Conservation (phyloP, 2,329 filamentous ascomycete genomes). For the Lojkania enalia region DNA sequence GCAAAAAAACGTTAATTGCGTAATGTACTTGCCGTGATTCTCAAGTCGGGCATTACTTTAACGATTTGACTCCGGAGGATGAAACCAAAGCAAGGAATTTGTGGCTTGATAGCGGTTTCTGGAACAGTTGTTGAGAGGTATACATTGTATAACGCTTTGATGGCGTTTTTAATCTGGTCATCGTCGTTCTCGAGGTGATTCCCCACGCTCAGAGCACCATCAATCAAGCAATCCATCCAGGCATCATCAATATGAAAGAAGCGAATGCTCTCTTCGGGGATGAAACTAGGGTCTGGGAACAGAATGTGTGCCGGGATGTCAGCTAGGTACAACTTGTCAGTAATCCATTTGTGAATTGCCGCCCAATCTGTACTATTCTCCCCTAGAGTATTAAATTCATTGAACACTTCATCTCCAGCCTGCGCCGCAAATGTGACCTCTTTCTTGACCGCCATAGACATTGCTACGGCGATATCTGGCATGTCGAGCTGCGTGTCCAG, state of each 20-base stretch:
- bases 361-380: conserved; percentile 42
- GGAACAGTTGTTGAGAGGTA: conserved; percentile 27
- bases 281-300: conserved; percentile 42
- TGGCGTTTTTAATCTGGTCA: conserved; percentile 34
- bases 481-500: background rate
- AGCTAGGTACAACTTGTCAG: conserved; percentile 43
- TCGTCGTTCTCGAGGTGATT: conserved; percentile 35
- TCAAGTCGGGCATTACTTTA: conserved; percentile 1
- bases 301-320: conserved; percentile 49
- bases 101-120: background rate
- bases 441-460: background rate
- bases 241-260: conserved; percentile 52
- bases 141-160: conserved; percentile 40
- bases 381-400: conserved; percentile 35
- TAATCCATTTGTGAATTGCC: conserved; percentile 38
- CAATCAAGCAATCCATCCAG: conserved; percentile 50
- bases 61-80: background rate
- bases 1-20: no score
- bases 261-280: conserved; percentile 45
- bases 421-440: background rate
- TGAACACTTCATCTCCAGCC: conserved; percentile 23
- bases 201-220: conserved; percentile 49
- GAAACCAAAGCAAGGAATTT: background rate
- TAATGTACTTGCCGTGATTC: background rate
- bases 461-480: background rate